Conservation (phyloP, 805 yeast species). For the Metschnikowia continentalis region DNA sequence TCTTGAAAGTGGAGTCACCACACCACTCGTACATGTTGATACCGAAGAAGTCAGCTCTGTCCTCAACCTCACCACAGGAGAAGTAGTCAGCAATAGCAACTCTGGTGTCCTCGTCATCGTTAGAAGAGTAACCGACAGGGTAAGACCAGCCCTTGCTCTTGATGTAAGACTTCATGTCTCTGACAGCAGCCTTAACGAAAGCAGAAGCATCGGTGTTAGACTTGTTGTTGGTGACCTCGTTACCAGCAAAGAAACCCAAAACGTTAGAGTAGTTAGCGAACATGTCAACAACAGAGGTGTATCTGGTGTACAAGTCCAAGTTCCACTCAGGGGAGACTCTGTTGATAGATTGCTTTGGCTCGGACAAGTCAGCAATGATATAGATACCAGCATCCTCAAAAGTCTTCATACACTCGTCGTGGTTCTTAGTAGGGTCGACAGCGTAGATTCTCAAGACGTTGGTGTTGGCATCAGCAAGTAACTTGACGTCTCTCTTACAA, state of each 20-base stretch:
- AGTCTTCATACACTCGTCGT: conserved; percentile 60
- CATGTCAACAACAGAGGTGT: conserved; percentile 76
- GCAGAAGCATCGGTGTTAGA: conserved; percentile 88
- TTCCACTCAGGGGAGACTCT: conserved; percentile 80
- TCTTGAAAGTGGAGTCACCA: conserved; percentile 53
- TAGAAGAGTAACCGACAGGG: conserved; percentile 93
- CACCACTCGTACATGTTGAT: conserved; percentile 90
- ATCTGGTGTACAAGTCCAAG: conserved; percentile 64
- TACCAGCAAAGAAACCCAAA: conserved; percentile 95
- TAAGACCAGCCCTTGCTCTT: conserved; percentile 47
- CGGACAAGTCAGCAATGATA: conserved; percentile 44
- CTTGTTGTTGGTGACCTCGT: conserved; percentile 86
- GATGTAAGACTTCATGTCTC: conserved; percentile 82
- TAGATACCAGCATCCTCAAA: conserved; percentile 46
- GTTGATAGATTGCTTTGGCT: conserved; percentile 74
- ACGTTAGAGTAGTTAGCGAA: conserved; percentile 75
- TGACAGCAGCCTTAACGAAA: conserved; percentile 91
- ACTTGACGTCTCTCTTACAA: conserved; percentile 83
- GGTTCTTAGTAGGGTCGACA: conserved; percentile 65
- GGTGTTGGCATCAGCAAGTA: conserved; percentile 60
- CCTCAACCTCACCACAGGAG: conserved; percentile 67
- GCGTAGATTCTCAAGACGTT: conserved; percentile 87
- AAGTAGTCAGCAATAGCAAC: conserved; percentile 77
- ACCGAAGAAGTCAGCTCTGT: conserved; percentile 75
- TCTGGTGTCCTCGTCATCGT: conserved; percentile 82